Evolutionary conservation across 2,329 filamentous ascomycete genomes (phyloP), one percentile per base, ranked within the genome.

Genomic region (Fusarium algeriense): DNA sequence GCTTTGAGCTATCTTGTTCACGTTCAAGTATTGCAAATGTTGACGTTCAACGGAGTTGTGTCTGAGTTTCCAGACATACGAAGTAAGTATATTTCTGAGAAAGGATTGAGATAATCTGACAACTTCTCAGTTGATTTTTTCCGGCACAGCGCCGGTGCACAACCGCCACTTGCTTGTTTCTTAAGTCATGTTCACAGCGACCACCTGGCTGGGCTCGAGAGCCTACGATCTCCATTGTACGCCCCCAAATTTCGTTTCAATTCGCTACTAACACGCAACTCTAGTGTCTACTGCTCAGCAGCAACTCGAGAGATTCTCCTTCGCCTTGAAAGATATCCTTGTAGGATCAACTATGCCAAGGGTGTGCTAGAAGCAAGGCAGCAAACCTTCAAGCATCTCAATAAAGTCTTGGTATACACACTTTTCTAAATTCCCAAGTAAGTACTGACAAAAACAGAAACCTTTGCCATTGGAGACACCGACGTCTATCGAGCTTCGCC

Each of bases 171-270:
- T 60, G 94, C 93, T 19, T 96, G 92, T 79, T 97, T 98, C 78
- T 85, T 98, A 30, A 97, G 93, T 80, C 95, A 98, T 86, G 90
- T 97, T 4, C 95, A 98, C 78, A 97, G 92, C 70, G 95, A 98
- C 75, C 95, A 98, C 80, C 87, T 98, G 2, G 87, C 87, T 38
- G 95, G 95, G 0, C 86, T 98, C 3, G 94, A 97, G 74, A 88
- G 86, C 15, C 86, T 95, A 58, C 88, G 90, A 48, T 89, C 92
- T 32, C 92, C 93, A 0, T 97, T 97, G 87, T 89, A 79, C 44
- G 83, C 60, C 28, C 8, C 26, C 10, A 9, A 26, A 9, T 17
- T 15, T 19, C 9, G 19, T 8, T 15, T 19, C 7, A 5, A 5
- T 13, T 19, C 14, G 23, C 10, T 20, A 4, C 12, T 67, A 17